phyloP scores from a whole-genome alignment of 2,329 filamentous ascomycete species.

The Penicillium crustosum region DNA sequence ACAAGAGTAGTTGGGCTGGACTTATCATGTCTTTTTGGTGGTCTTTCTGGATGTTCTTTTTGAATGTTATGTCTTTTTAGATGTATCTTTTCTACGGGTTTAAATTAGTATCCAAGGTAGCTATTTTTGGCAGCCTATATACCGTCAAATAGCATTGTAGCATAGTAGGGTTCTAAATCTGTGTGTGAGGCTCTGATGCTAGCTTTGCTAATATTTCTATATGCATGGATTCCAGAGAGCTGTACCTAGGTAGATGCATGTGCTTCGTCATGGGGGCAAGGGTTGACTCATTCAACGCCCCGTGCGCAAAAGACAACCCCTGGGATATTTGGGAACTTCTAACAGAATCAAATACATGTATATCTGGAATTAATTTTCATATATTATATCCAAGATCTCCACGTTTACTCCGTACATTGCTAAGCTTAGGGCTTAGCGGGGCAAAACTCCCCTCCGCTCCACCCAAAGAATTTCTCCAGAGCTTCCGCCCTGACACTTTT shows the following conservation, averaged over 20 bases:
- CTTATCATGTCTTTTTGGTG: no score
- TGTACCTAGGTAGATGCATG: background rate
- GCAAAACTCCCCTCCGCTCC: conserved; percentile 26
- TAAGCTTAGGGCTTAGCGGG: conserved; percentile 27
- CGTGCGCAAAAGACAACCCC: background rate
- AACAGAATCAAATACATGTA: background rate
- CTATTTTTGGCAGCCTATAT: no score
- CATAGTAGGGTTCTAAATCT: background rate
- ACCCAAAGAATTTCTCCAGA: conserved; percentile 30
- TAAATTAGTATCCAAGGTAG: no score
- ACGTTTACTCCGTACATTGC: conserved; percentile 2
- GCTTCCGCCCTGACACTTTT: conserved; percentile 24
- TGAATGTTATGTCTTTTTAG: no score
- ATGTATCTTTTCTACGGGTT: no score
- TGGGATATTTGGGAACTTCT: background rate
- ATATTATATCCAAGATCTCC: background rate
- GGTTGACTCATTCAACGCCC: conserved; percentile 8
- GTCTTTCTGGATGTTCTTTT: no score
- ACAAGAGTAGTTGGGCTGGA: no score
- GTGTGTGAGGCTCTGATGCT: background rate
- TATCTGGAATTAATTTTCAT: background rate
- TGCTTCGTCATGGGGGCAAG: conserved; percentile 5
- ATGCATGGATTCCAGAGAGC: background rate
- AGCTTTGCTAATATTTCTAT: background rate
- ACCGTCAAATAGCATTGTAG: no score